A percentile compares a stretch with the other conserved stretches of the same genome.
Conservation (phyloP, 768 basidiomycete species). For the Auricularia heimuer region DNA sequence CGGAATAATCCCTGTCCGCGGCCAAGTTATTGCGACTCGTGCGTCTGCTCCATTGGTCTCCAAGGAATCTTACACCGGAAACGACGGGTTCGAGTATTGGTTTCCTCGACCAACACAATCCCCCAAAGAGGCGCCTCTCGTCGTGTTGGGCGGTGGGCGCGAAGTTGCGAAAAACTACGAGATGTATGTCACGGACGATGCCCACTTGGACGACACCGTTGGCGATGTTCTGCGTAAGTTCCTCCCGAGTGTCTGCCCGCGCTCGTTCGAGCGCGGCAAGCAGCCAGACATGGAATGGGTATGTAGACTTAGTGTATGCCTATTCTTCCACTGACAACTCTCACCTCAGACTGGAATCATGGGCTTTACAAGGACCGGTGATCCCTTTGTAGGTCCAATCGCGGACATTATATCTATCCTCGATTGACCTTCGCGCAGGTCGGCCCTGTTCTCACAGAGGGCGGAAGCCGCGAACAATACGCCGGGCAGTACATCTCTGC, state of each 20-base stretch:
- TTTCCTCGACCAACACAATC: constrained; percentile 52
- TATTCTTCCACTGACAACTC: neutral
- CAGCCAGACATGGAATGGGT: constrained; percentile 80
- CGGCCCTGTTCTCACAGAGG: constrained; percentile 41
- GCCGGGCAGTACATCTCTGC: constrained; percentile 62
- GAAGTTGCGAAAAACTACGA: constrained; percentile 38
- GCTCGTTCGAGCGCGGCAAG: constrained; percentile 35
- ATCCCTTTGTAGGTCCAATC: constrained; percentile 51
- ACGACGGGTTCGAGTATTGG: constrained; percentile 63
- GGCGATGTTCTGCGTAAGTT: constrained; percentile 46
- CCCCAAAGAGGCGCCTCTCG: constrained; percentile 34
- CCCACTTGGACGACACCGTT: constrained; percentile 36
- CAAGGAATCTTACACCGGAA: constrained; percentile 25
- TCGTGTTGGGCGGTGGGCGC: constrained; percentile 68
- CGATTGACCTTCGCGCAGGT: constrained; percentile 33
- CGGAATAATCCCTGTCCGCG: constrained; percentile 62
- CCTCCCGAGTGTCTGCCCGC: constrained; percentile 48
- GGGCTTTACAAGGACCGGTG: constrained; percentile 52
- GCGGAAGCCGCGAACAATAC: constrained; percentile 19
- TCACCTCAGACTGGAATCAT: constrained; percentile 65
- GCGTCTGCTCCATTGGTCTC: constrained; percentile 41
- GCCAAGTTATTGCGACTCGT: constrained; percentile 48
- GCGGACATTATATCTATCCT: neutral
- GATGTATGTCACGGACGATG: constrained; percentile 49
- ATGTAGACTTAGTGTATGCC: constrained; percentile 13